Base-by-base conservation (phyloP, 1,139 yeast genomes). In the Ogataea hybrid region DNA sequence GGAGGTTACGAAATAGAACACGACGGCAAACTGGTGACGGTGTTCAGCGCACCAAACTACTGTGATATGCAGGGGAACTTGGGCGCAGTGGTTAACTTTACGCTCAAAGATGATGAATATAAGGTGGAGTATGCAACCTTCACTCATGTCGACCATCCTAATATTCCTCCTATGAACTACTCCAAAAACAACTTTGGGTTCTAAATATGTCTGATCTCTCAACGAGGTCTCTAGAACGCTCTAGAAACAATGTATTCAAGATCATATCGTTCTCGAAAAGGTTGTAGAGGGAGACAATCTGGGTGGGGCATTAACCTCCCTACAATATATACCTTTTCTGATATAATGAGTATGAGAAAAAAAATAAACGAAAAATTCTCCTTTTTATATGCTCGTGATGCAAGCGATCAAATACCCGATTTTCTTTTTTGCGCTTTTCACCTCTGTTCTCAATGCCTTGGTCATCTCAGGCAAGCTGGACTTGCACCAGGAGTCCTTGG, bases 21-120 rank as follows among this genome's bases (percentile, higher is more conserved):
- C 59, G 74, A 83, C 47, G 95, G 95, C 8, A 74, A 81, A 54
- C 76, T 92, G 41, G 79, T 89, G 44, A 92, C 99, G 0, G 96
- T 92, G 17, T 92, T 92, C 64, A 83, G 95, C 64, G 98, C 99
- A 0, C 99, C 99, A 30, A 90, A 94, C 64, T 92, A 92, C 64
- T 90, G 97, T 67, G 99, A 94, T 59, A 71, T 84, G 14, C 89
- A 88, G 43, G 96, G 95, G 12, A 92, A 92, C 63, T 64, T 77
- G 52, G 99, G 97, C 41, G 98, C 95, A 9, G 85, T 85, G 44
- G 81, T 90, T 42, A 84, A 87, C 56, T 66, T 82, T 45, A 63
- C 67, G 2, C 52, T 58, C 1, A 56, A 51, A 4, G 71, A 70
- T 42, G 63, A 65, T 3, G 83, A 81, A 49, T 73, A 77, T 50